Conservation (phyloP, 495 filamentous ascomycete genomes). For the Cercophora sp. region DNA sequence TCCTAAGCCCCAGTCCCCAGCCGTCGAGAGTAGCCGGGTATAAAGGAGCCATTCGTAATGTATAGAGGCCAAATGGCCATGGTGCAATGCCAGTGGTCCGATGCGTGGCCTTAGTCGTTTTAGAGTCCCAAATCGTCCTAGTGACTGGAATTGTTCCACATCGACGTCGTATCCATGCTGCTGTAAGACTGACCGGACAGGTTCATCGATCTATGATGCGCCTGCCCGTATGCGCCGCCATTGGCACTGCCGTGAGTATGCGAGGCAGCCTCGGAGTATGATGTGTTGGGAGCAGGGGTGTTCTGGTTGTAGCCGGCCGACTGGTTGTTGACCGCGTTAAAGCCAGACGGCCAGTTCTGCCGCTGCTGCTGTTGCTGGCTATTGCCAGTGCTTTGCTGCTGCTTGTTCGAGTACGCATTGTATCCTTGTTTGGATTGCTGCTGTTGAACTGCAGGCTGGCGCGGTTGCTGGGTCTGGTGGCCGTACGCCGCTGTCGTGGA, state of each 20-base stretch:
- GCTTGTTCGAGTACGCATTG: constrained; percentile 15
- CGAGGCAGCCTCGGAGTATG: constrained; percentile 11
- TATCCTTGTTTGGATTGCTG: constrained; percentile 17
- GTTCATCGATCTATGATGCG: constrained; percentile 29
- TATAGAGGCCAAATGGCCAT: too few relatives aligned
- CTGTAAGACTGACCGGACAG: constrained; percentile 29
- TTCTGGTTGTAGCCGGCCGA: constrained; percentile 20
- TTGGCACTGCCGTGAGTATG: constrained; percentile 11
- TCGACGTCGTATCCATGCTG: too few relatives aligned
- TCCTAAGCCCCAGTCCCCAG: too few relatives aligned
- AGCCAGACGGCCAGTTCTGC: constrained; percentile 20
- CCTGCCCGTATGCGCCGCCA: constrained; percentile 2
- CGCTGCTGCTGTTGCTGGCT: constrained; percentile 12
- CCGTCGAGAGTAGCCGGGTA: too few relatives aligned
- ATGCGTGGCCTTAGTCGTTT: too few relatives aligned
- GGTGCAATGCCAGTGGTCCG: too few relatives aligned
- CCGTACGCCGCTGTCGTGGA: constrained; percentile 17
- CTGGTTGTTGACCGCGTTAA: constrained; percentile 7
- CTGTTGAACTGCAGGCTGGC: constrained; percentile 17
- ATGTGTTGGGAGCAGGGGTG: constrained; percentile 7
- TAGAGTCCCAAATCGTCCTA: too few relatives aligned
- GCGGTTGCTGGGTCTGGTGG: constrained; percentile 24
- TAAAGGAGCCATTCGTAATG: too few relatives aligned
- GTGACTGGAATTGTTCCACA: too few relatives aligned
- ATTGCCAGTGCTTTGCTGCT: constrained; percentile 13